phyloP scores from a whole-genome alignment of 148 eudicot species.

The Chenopodium album region DNA sequence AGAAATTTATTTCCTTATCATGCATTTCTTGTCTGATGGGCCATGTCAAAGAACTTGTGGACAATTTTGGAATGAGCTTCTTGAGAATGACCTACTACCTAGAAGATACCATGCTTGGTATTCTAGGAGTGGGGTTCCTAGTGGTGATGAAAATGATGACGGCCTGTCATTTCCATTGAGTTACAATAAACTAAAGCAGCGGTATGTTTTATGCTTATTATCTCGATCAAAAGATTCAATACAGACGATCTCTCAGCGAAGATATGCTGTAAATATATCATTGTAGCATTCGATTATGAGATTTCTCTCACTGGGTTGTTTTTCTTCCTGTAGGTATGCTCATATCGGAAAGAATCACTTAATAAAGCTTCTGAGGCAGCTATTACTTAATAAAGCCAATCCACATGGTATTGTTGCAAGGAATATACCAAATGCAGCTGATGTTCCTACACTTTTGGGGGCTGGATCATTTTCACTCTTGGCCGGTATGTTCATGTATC shows the following conservation, averaged over 20 bases:
- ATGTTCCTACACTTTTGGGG: conserved; percentile 89
- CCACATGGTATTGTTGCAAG: conserved; percentile 40
- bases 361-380: conserved; percentile 84
- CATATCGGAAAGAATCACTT: conserved; percentile 85
- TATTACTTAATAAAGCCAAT: conserved; percentile 50
- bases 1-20: conserved; percentile 89
- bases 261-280: neutral
- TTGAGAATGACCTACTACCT: conserved; percentile 92
- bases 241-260: conserved; percentile 8
- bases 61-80: conserved; percentile 99
- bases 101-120: conserved; percentile 99
- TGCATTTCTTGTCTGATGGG: conserved; percentile 96
- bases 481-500: conserved; percentile 44
- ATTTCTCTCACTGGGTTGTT: conserved; percentile 15
- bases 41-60: conserved; percentile 97
- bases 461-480: conserved; percentile 88
- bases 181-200: conserved; percentile 77
- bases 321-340: conserved; percentile 58
- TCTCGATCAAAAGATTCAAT: neutral
- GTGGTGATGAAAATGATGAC: conserved; percentile 91
- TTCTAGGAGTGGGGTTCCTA: conserved; percentile 69
- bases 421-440: conserved; percentile 69
- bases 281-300: neutral
- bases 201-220: conserved; percentile 46
- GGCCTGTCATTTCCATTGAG: conserved; percentile 86